Conservation (phyloP, 2,329 filamentous ascomycete genomes). For the Alternaria sp. region DNA sequence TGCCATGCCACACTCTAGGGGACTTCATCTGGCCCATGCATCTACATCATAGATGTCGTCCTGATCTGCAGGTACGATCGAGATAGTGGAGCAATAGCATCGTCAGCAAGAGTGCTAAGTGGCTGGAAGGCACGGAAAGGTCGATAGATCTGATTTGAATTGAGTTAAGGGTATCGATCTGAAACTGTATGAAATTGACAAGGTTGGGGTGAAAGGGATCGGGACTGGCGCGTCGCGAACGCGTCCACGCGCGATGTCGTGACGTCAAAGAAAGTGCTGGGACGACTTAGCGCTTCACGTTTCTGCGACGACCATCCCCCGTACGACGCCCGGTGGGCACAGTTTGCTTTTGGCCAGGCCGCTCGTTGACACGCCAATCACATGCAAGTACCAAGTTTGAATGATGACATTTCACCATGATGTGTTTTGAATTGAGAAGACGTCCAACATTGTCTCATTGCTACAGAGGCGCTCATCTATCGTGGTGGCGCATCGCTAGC, state of each 20-base stretch:
- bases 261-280: slow-evolving; percentile 8
- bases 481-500: slow-evolving; percentile 13
- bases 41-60: slow-evolving; percentile 24
- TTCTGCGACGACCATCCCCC: not conserved
- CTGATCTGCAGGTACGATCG: slow-evolving; percentile 25
- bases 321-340: not conserved
- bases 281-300: slow-evolving; percentile 1
- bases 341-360: not conserved
- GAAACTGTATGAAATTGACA: slow-evolving; percentile 5
- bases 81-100: not conserved
- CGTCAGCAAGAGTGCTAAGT: not conserved
- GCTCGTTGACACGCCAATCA: not conserved
- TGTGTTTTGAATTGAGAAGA: slow-evolving; percentile 7
- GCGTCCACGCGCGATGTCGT: slow-evolving; percentile 8
- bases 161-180: slow-evolving; percentile 6
- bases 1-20: slow-evolving; percentile 10
- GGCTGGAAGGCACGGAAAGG: not conserved
- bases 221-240: slow-evolving; percentile 7
- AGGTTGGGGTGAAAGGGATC: slow-evolving; percentile 7
- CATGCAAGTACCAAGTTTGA: not conserved
- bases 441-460: slow-evolving; percentile 15
- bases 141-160: not conserved
- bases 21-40: slow-evolving; percentile 15
- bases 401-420: not conserved
- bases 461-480: slow-evolving; percentile 17